Evolutionary conservation across 352 stramenopile species (phyloP).

Genomic region (Pythium coloratum): DNA sequence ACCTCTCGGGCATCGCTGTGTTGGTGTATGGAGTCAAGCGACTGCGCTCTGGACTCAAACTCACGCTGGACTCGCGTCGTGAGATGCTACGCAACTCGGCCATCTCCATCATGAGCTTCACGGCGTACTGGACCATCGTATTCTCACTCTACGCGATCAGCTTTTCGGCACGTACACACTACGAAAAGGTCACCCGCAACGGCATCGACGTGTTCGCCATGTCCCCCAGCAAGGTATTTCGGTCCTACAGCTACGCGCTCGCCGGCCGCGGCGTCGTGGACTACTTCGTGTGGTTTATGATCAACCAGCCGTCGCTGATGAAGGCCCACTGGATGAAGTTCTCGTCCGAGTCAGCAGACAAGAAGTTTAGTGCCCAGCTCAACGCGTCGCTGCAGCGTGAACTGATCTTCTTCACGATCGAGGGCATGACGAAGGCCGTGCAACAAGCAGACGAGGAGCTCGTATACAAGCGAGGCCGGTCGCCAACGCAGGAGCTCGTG

Average conservation of each 20-base stretch:
- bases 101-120: conserved; percentile 83
- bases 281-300: conserved; percentile 89
- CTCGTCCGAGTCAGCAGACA: conserved; percentile 73
- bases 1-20: conserved; percentile 70
- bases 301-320: conserved; percentile 68
- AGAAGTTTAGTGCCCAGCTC: conserved; percentile 83
- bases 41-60: conserved; percentile 62
- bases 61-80: conserved; percentile 71
- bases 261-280: conserved; percentile 65
- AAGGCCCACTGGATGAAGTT: conserved; percentile 69
- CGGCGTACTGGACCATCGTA: conserved; percentile 79
- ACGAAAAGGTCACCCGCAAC: conserved; percentile 34
- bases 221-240: conserved; percentile 54
- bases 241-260: conserved; percentile 66
- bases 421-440: conserved; percentile 81
- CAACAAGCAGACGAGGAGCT: conserved; percentile 70
- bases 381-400: conserved; percentile 87
- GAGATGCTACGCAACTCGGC: conserved; percentile 80
- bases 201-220: conserved; percentile 14
- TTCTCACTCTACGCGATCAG: conserved; percentile 79
- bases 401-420: conserved; percentile 90
- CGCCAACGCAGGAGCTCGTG: conserved; percentile 48
- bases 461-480: conserved; percentile 40
- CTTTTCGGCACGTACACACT: conserved; percentile 56
- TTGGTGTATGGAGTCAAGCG: conserved; percentile 64